Percentiles rank a stretch among this genome's conserved stretches.
Conservation (phyloP, 441 rosid genomes). For the Corymbia citriodora region DNA sequence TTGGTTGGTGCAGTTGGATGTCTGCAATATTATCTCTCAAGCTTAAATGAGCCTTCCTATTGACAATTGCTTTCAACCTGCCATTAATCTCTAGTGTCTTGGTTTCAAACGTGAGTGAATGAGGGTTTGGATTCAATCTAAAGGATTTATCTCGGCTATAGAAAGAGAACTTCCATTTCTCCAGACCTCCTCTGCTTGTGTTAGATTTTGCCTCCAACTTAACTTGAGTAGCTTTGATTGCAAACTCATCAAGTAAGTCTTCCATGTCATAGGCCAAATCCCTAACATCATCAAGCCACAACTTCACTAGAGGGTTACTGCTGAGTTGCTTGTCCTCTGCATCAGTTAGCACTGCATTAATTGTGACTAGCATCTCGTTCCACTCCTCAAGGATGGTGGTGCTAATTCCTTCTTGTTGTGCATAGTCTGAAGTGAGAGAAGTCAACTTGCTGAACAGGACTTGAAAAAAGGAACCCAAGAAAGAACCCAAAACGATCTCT, state of each 20-base stretch:
- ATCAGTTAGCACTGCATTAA: not conserved
- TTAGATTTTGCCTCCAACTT: not conserved
- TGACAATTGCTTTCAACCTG: not conserved
- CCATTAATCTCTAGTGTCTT: not conserved
- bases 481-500: not conserved
- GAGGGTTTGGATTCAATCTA: rapidly evolving
- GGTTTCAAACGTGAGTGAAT: rapidly evolving
- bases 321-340: not conserved
- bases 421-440: not conserved
- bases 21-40: not conserved
- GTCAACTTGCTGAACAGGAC: not conserved
- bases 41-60: not conserved
- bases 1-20: not conserved
- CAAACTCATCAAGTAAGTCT: not conserved
- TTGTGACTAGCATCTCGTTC: not conserved
- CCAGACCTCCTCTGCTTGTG: not conserved
- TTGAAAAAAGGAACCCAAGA: not conserved
- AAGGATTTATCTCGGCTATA: not conserved
- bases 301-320: not conserved
- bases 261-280: not conserved
- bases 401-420: not conserved
- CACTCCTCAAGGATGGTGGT: not conserved
- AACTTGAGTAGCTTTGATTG: not conserved
- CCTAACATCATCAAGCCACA: not conserved
- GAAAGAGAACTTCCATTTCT: not conserved